phyloP scores from a whole-genome alignment of 495 filamentous ascomycete species.

The Trichoderma gamsii region DNA sequence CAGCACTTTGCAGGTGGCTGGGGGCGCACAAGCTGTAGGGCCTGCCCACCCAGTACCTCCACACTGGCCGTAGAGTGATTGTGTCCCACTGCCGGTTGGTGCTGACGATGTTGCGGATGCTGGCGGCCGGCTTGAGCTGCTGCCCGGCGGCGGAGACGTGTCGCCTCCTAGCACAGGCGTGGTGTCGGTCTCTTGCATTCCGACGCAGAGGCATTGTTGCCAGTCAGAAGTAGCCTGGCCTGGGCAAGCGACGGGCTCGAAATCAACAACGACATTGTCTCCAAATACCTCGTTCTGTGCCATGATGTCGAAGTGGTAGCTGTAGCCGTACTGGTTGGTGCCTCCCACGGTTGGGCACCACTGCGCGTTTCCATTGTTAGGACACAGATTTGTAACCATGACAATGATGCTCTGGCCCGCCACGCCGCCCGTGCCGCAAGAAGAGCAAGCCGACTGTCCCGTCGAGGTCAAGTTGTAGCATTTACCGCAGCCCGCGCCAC shows the following conservation, averaged over 20 bases:
- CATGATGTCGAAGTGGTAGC: constrained; percentile 41
- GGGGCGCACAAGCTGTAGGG: neutral
- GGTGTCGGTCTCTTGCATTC: neutral
- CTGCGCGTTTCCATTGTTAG: constrained; percentile 33
- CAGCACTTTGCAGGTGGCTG: neutral
- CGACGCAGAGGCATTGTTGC: neutral
- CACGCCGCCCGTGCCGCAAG: constrained; percentile 30
- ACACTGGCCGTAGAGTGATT: constrained; percentile 6
- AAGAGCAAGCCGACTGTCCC: constrained; percentile 26
- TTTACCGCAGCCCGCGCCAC: constrained; percentile 35
- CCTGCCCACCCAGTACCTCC: neutral
- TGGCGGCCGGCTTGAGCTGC: neutral
- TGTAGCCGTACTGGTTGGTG: constrained; percentile 36
- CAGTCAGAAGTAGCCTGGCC: constrained; percentile 14
- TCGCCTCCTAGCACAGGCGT: neutral
- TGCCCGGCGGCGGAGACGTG: neutral
- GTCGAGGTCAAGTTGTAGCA: constrained; percentile 39
- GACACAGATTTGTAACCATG: constrained; percentile 39
- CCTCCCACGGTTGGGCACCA: constrained; percentile 32
- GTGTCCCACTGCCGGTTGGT: neutral
- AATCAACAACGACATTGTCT: constrained; percentile 36
- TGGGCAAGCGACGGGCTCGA: constrained; percentile 32
- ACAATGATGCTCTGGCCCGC: constrained; percentile 34
- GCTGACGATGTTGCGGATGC: neutral
- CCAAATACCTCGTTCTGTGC: constrained; percentile 31